phyloP scores from a whole-genome alignment of 305 asterid genomes.

The Fraxinus dipetala region DNA sequence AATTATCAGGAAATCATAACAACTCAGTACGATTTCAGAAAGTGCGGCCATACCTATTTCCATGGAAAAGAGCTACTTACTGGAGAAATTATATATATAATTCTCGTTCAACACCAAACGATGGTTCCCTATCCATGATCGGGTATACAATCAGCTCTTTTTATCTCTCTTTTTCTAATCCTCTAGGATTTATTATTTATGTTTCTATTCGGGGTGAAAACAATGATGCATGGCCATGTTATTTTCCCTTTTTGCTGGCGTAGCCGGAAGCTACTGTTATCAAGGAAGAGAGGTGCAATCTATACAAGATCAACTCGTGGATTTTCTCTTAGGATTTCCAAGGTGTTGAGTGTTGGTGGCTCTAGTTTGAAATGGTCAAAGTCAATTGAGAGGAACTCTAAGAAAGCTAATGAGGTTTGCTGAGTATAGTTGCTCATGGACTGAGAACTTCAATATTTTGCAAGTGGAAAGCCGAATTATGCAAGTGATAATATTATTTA shows the following conservation, averaged over 20 bases:
- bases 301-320: conserved; percentile 83
- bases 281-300: conserved; percentile 78
- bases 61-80: conserved; percentile 69
- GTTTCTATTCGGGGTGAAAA: conserved; percentile 7
- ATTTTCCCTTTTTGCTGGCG: conserved; percentile 23
- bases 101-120: conserved; percentile 40
- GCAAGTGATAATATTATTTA: conserved; percentile 12
- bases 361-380: conserved; percentile 95
- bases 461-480: background rate
- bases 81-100: conserved; percentile 49
- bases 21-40: conserved; percentile 42
- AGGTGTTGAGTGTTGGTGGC: conserved; percentile 75
- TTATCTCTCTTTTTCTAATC: conserved; percentile 12
- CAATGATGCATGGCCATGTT: conserved; percentile 22
- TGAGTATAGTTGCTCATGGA: conserved; percentile 21
- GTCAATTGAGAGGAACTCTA: conserved; percentile 78
- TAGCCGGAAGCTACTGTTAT: conserved; percentile 64
- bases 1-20: conserved; percentile 48
- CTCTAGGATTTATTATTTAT: conserved; percentile 18
- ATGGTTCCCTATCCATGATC: conserved; percentile 34
- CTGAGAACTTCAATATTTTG: conserved; percentile 15
- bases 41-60: conserved; percentile 51
- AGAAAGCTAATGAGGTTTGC: conserved; percentile 76
- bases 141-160: conserved; percentile 44
- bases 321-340: conserved; percentile 75